phyloP scores from a whole-genome alignment of 495 filamentous ascomycete species.

The Daldinia caldariorum region DNA sequence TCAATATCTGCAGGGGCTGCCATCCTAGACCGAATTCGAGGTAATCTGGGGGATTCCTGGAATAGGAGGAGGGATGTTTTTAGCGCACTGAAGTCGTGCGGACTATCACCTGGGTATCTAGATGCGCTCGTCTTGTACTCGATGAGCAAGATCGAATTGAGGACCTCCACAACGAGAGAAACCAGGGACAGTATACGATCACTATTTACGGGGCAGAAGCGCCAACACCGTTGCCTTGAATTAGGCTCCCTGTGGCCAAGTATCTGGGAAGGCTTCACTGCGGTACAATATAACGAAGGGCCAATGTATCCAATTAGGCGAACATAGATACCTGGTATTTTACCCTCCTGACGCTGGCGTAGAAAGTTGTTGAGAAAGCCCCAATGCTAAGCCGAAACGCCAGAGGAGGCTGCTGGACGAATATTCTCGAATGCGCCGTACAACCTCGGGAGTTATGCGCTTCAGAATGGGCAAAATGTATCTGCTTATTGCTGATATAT shows the following conservation, averaged over 20 bases:
- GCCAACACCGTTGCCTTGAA: background rate
- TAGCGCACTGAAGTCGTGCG: background rate
- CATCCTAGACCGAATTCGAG: background rate
- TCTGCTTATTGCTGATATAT: no score
- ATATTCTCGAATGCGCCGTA: no score
- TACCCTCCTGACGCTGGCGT: no score
- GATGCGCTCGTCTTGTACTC: background rate
- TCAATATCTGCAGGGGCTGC: background rate
- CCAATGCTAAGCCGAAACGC: no score
- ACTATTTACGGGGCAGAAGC: background rate
- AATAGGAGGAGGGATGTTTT: background rate
- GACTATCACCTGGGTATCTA: background rate
- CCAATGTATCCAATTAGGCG: background rate
- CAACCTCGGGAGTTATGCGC: no score
- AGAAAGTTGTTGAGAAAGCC: no score
- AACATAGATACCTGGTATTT: no score
- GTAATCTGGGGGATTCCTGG: background rate
- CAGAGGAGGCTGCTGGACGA: no score
- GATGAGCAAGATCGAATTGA: background rate
- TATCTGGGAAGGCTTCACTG: background rate
- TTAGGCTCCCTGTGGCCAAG: background rate
- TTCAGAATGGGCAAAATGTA: no score
- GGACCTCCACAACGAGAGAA: background rate
- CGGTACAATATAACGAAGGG: background rate
- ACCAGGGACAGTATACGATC: background rate